Percentiles rank a stretch among this genome's conserved stretches.
Evolutionary conservation across 331 rosid species (phyloP).

Genomic region (Prunus yedoensis): DNA sequence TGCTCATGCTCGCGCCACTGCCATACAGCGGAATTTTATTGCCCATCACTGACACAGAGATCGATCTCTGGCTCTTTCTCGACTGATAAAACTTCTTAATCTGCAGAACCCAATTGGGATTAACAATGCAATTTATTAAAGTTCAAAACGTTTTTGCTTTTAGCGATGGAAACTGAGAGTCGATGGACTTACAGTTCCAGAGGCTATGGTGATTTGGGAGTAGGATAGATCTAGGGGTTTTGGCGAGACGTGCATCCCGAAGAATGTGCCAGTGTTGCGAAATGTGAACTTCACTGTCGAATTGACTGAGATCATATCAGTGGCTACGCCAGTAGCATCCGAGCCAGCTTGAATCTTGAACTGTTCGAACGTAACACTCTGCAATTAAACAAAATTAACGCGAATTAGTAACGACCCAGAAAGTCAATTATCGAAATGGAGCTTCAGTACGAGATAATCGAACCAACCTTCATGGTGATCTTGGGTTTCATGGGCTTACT

Average conservation of each 20-base stretch:
- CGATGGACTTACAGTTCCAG: slow-evolving; percentile 61
- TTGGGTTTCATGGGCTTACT: slow-evolving; percentile 90
- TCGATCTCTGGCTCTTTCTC: slow-evolving; percentile 63
- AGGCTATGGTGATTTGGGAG: slow-evolving; percentile 63
- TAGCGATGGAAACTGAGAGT: not conserved
- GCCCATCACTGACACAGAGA: slow-evolving; percentile 59
- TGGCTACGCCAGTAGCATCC: slow-evolving; percentile 80
- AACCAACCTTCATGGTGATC: slow-evolving; percentile 66
- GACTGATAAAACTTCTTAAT: slow-evolving; percentile 67
- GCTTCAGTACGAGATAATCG: not conserved
- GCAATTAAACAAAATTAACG: not conserved
- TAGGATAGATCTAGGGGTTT: slow-evolving; percentile 72
- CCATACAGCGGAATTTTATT: slow-evolving; percentile 76
- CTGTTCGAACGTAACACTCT: slow-evolving; percentile 74
- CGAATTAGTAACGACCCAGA: slow-evolving; percentile 9
- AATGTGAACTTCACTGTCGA: slow-evolving; percentile 74
- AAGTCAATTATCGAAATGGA: not conserved
- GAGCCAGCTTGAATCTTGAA: slow-evolving; percentile 88
- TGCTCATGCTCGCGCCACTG: slow-evolving; percentile 74
- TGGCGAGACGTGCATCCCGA: slow-evolving; percentile 81
- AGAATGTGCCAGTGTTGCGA: slow-evolving; percentile 87
- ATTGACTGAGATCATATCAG: slow-evolving; percentile 85
- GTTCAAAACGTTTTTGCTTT: not conserved
- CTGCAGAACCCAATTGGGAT: slow-evolving; percentile 30
- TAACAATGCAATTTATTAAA: not conserved